Base-by-base conservation (phyloP, 345 rosid genomes). In the Salix udensis region DNA sequence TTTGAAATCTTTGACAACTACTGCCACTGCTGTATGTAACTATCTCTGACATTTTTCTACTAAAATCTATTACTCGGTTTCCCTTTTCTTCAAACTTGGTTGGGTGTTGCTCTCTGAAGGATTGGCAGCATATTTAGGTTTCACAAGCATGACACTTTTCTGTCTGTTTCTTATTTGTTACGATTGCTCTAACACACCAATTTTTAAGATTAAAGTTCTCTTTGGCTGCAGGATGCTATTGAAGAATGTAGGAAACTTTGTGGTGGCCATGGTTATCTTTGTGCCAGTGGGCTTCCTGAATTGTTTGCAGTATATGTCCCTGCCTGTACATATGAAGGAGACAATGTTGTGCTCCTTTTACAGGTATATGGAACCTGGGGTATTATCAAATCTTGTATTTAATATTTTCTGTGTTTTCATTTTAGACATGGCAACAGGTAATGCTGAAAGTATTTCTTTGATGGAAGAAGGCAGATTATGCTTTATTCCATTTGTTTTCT, bases 221-320 rank as follows among this genome's bases (percentile, higher is more conserved):
- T 74, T 53, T 72, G 66, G 71, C 64, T 82, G 75, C 89, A 96
- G 99, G 97, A 96, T 89, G 98, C 79, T 12, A 94, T 96, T 76
- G 99, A 96, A 90, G 99, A 96, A 85, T 96, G 99, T 78, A 88
- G 98, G 72, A 96, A 96, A 84, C 80, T 94, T 71, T 96, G 99
- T 75, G 99, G 99, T 83, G 99, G 99, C 73, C 99, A 96, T 83
- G 99, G 99, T 46, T 96, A 96, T 87, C 88, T 96, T 70, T 85
- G 86, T 78, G 82, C 92, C 89, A 94, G 99, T 74, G 99, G 99
- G 75, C 98, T 96, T 76, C 98, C 98, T 14, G 97, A 96, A 85
- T 86, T 96, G 68, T 91, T 96, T 87, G 98, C 99, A 24, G 97
- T 92, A 62, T 96, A 92, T 88, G 88, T 91, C 68, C 98, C 98